A percentile compares a stretch with the other conserved stretches of the same genome.
Evolutionary conservation across 2,329 filamentous ascomycete species (phyloP).

Genomic region (Aspergillus aculeatus): DNA sequence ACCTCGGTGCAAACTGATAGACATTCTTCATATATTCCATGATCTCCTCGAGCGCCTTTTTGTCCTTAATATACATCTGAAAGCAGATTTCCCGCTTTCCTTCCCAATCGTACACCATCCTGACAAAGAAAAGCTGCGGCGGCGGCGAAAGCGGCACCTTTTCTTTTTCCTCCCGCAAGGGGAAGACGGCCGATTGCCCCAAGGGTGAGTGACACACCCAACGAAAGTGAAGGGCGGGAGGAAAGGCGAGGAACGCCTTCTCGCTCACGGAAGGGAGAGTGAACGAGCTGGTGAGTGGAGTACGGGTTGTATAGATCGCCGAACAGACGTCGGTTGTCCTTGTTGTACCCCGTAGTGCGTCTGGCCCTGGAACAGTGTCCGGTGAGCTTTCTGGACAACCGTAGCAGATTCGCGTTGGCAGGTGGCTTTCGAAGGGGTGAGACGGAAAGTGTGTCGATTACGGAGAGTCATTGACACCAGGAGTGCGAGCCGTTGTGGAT

Average conservation of each 20-base stretch:
- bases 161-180: too few relatives aligned
- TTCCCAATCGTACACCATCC: slow-evolving; percentile 63
- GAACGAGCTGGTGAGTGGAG: slow-evolving; percentile 15
- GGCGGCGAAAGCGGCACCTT: background rate
- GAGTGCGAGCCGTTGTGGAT: background rate
- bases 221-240: background rate
- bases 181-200: slow-evolving; percentile 19
- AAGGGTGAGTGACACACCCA: slow-evolving; percentile 9
- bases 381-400: slow-evolving; percentile 4
- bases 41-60: slow-evolving; percentile 70
- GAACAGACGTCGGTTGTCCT: slow-evolving; percentile 33
- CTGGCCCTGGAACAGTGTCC: background rate
- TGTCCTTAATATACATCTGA: slow-evolving; percentile 74
- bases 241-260: background rate
- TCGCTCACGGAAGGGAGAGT: background rate
- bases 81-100: slow-evolving; percentile 65
- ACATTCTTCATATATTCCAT: slow-evolving; percentile 66
- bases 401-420: background rate
- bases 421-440: background rate
- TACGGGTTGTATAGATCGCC: slow-evolving; percentile 10
- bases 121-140: slow-evolving; percentile 8
- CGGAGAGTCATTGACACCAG: background rate
- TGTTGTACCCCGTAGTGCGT: slow-evolving; percentile 36
- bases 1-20: slow-evolving; percentile 71
- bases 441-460: too few relatives aligned